Evolutionary conservation across 371 early-diverging fungal species (phyloP).

Genomic region (Mortierella sp.): DNA sequence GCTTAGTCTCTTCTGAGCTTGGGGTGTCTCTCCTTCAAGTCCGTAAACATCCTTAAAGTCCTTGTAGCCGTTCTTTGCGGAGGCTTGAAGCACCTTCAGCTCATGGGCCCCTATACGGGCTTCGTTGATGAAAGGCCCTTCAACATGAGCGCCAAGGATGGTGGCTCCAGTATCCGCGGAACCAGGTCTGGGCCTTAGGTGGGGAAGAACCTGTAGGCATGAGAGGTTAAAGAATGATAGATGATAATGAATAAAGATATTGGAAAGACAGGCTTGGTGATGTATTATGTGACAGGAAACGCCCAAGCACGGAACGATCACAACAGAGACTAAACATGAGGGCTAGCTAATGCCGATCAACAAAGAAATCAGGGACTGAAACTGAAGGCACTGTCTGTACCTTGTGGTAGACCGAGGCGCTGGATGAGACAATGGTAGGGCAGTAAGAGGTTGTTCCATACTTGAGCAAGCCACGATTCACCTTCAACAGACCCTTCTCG

Average conservation of each 20-base stretch:
- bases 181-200: constrained; percentile 76
- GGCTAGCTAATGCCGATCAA: no score
- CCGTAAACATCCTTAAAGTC: constrained; percentile 84
- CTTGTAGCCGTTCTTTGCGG: constrained; percentile 72
- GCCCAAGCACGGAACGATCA: constrained; percentile 35
- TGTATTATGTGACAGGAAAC: no score
- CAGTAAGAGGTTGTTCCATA: constrained; percentile 87
- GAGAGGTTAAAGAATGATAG: no score
- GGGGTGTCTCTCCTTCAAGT: constrained; percentile 48
- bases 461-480: constrained; percentile 79
- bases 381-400: constrained; percentile 51
- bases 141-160: constrained; percentile 85
- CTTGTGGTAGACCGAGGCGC: constrained; percentile 76
- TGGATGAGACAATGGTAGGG: constrained; percentile 87
- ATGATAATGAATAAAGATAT: not conserved
- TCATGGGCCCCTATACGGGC: constrained; percentile 86
- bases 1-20: constrained; percentile 58
- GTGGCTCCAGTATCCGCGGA: constrained; percentile 75
- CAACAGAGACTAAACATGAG: constrained; percentile 10
- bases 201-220: constrained; percentile 66
- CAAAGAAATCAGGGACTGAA: not conserved
- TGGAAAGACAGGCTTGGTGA: no score
- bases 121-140: constrained; percentile 85
- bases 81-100: constrained; percentile 65
- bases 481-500: constrained; percentile 64